Conservation (phyloP, 164 flowering plant species). For the Aristolochia californica region DNA sequence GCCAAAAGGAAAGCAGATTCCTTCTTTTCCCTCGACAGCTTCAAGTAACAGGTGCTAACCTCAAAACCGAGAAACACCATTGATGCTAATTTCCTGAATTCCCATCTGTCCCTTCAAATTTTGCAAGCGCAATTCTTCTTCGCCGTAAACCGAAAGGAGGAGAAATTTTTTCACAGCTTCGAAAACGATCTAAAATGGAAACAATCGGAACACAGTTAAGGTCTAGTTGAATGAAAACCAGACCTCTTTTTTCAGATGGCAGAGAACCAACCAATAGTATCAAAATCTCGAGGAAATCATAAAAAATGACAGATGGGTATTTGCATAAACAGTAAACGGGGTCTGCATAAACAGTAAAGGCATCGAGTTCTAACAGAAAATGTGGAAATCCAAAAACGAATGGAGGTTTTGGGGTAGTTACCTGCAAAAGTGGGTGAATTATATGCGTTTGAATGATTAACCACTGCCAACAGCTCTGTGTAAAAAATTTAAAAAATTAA, state of each 20-base stretch:
- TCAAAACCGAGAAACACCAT: constrained; percentile 2
- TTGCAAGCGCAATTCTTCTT: background rate
- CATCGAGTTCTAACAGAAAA: constrained; percentile 26
- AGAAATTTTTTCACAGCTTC: background rate
- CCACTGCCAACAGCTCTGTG: constrained; percentile 71
- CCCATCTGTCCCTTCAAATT: background rate
- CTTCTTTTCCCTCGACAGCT: constrained; percentile 14
- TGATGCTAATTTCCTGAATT: constrained; percentile 4
- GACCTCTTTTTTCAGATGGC: constrained; percentile 7
- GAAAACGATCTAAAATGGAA: background rate
- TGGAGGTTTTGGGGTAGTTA: constrained; percentile 20
- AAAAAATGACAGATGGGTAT: constrained; percentile 36
- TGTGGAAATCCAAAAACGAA: constrained; percentile 3
- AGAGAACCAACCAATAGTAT: constrained; percentile 23
- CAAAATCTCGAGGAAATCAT: constrained; percentile 35
- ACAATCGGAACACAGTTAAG: background rate
- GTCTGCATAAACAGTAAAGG: constrained; percentile 31
- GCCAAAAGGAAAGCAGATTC: constrained; percentile 71
- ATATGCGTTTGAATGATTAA: constrained; percentile 47
- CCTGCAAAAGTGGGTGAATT: constrained; percentile 44
- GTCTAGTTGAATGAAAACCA: background rate
- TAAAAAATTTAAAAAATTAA: constrained; percentile 24
- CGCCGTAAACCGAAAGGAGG: background rate
- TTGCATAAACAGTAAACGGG: constrained; percentile 33
- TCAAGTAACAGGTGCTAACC: constrained; percentile 4